A percentile compares a stretch with the other conserved stretches of the same genome.
Evolutionary conservation across 768 basidiomycete species (phyloP).

Genomic region (Boletus patriciae): DNA sequence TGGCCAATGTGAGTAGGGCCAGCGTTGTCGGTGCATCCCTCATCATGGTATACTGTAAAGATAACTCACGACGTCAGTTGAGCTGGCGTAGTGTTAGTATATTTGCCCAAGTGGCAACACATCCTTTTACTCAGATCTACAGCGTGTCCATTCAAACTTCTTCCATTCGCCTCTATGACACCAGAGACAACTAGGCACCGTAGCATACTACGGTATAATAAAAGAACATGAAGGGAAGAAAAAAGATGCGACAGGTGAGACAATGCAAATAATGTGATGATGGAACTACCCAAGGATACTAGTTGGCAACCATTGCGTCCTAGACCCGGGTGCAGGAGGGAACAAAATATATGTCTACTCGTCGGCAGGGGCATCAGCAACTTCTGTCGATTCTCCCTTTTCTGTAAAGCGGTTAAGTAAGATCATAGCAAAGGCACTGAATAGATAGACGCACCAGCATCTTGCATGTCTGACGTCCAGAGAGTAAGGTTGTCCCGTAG

Average conservation of each 20-base stretch:
- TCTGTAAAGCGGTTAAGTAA: slow-evolving; percentile 43
- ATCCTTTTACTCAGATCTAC: not conserved
- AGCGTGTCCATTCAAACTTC: slow-evolving; percentile 26
- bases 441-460: slow-evolving; percentile 63
- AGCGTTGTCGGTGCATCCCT: slow-evolving; percentile 10
- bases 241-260: slow-evolving; percentile 36
- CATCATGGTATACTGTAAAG: slow-evolving; percentile 15
- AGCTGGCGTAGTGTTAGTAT: not conserved
- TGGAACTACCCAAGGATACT: slow-evolving; percentile 16
- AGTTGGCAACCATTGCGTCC: slow-evolving; percentile 11
- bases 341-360: slow-evolving; percentile 46
- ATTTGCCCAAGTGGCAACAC: no score
- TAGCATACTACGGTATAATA: slow-evolving; percentile 38
- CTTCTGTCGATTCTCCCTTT: slow-evolving; percentile 74
- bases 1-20: slow-evolving; percentile 38
- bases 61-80: not conserved
- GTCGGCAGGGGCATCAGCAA: slow-evolving; percentile 61
- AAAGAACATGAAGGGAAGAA: slow-evolving; percentile 28
- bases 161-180: slow-evolving; percentile 36
- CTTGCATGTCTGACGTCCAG: slow-evolving; percentile 99
- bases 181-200: slow-evolving; percentile 34
- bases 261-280: slow-evolving; percentile 34
- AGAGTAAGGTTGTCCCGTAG: slow-evolving; percentile 96
- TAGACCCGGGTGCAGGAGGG: slow-evolving; percentile 20
- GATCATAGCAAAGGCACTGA: not conserved